Conservation (phyloP, 805 yeast species). For the Clavispora asparagi region DNA sequence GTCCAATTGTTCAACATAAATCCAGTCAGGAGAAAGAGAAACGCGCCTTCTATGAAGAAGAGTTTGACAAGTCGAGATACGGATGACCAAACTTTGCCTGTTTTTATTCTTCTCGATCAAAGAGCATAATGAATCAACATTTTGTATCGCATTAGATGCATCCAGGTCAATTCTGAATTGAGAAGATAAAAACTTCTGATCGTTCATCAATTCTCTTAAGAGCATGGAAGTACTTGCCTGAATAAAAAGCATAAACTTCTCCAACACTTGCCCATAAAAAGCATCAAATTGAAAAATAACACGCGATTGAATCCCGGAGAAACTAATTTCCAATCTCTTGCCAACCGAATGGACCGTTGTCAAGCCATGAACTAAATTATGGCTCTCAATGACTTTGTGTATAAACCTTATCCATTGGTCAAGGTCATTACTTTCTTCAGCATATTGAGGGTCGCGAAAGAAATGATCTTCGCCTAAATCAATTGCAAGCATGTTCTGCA, state of each 20-base stretch:
- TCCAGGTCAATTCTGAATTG: constrained; percentile 16
- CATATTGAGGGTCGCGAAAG: neutral
- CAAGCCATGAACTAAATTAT: constrained; percentile 47
- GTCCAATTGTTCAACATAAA: constrained; percentile 59
- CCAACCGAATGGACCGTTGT: constrained; percentile 38
- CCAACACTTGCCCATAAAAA: constrained; percentile 49
- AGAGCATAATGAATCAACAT: neutral
- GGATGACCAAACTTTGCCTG: neutral
- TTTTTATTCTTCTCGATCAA: neutral
- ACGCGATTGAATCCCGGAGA: constrained; percentile 49
- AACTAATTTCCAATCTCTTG: constrained; percentile 32
- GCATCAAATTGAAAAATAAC: constrained; percentile 50
- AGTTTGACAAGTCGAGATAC: constrained; percentile 23
- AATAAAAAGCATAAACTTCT: constrained; percentile 37
- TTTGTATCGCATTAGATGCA: neutral
- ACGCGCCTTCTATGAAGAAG: constrained; percentile 40
- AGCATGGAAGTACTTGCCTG: constrained; percentile 22
- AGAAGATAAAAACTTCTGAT: constrained; percentile 25
- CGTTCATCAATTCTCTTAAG: constrained; percentile 19
- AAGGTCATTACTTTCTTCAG: constrained; percentile 30
- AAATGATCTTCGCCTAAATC: constrained; percentile 11
- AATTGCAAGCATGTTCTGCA: constrained; percentile 49
- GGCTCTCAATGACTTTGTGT: constrained; percentile 37
- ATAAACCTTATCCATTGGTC: constrained; percentile 46
- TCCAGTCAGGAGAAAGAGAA: constrained; percentile 49